These are phyloP conservation scores for Lentinula aciculospora DNA, from an alignment of 768 basidiomycete genomes.

Conservation along the genomic window DNA sequence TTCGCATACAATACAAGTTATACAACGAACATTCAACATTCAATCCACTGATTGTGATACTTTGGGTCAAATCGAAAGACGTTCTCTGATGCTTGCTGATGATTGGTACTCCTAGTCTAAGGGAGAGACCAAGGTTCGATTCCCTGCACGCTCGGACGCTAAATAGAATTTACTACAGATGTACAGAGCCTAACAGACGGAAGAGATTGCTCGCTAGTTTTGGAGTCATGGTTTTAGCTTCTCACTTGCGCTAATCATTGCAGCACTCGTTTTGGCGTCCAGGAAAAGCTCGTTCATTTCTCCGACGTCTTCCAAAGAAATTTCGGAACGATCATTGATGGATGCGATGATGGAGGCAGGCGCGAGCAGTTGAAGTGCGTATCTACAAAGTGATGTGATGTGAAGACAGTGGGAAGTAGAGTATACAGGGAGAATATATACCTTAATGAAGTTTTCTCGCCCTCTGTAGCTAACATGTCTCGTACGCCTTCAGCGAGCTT, in stretches of 20 bases:
- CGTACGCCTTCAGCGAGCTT: conserved; percentile 71
- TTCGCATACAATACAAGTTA: too few relatives aligned
- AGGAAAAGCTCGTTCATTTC: conserved; percentile 96
- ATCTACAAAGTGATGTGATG: conserved; percentile 38
- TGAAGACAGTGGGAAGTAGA: neutral
- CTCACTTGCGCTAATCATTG: conserved; percentile 34
- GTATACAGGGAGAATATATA: conserved; percentile 24
- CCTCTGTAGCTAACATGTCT: conserved; percentile 76
- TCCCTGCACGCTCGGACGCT: too few relatives aligned
- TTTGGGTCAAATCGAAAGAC: too few relatives aligned
- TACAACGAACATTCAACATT: too few relatives aligned
- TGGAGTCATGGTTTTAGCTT: neutral
- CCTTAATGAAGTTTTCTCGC: conserved; percentile 78
- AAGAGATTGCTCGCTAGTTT: neutral
- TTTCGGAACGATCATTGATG: conserved; percentile 72
- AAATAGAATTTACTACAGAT: too few relatives aligned
- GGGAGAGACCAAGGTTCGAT: too few relatives aligned
- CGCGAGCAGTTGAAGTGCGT: conserved; percentile 85
- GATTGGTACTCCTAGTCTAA: too few relatives aligned
- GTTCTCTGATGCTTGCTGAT: too few relatives aligned
- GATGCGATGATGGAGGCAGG: conserved; percentile 86
- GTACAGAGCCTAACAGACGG: too few relatives aligned
- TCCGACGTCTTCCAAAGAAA: conserved; percentile 81
- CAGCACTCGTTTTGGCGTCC: conserved; percentile 83
- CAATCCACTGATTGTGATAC: too few relatives aligned